Evolutionary conservation across 2,329 filamentous ascomycete species (phyloP), one percentile per base, ranked within the genome.

Genomic region (Apiospora kogelbergensis): DNA sequence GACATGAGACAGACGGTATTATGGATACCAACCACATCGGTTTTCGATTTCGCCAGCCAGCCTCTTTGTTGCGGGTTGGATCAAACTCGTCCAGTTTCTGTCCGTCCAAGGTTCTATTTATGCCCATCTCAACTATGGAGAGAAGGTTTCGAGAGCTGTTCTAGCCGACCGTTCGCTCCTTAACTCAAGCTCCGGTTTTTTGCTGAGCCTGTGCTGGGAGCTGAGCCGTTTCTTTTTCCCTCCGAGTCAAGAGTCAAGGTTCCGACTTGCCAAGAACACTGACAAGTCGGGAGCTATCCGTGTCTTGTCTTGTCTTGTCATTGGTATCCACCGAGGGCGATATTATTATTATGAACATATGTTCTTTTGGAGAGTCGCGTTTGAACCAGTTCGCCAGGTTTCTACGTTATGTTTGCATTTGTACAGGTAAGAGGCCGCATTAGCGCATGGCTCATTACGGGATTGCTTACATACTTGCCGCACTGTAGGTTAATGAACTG

Each of bases 361-460:
- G 20, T 60, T 60, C 53, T 60, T 60, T 60, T 60, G 53, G 17
- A 60, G 53, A 60, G 26, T 60, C 53, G 30, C 26, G 53, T 60
- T 15, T 33, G 17, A 60, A 37, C 26, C 9, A 11, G 53, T 60
- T 60, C 53, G 53, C 7, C 53, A 60, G 30, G 48, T 57, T 42
- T 15, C 40, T 42, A 45, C 42, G 6, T 17, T n/a, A n/a, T 6
- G 17, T 45, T 45, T n/a, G 42, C 2, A 7, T 5, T 45, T 5
- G 17, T 6, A n/a, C 17, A 17, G n/a, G 53, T 57, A 30, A 33
- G 48, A 60, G 53, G 2, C 30, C 30, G 53, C 53, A n/a, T 37
- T 60, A 60, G 53, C 53, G 33, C 17, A 37, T 11, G n/a, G 30
- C 26, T 57, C 48, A 60, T 60, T 60, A 37, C 53, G 53, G 53